These are phyloP conservation scores for Alternaria sp. DNA, from an alignment of 2,329 filamentous ascomycete genomes.

Conservation along the genomic window DNA sequence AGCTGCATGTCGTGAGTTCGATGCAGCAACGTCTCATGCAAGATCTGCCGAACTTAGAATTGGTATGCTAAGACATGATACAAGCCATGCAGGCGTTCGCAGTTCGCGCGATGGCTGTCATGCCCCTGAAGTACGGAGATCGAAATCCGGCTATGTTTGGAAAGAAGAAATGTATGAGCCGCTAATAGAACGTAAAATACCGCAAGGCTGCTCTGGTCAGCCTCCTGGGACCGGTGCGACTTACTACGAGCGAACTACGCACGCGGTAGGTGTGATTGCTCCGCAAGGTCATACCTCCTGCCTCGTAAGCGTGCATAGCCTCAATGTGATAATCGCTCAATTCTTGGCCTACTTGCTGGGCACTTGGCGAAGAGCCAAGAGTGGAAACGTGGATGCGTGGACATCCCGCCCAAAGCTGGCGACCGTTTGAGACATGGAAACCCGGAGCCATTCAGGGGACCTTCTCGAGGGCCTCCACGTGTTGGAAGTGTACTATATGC, in stretches of 20 bases:
- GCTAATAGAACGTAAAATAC: background rate
- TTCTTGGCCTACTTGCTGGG: conserved; percentile 5
- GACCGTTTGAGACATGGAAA: background rate
- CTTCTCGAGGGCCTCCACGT: background rate
- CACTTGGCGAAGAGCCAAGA: conserved; percentile 8
- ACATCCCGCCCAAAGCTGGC: conserved; percentile 2
- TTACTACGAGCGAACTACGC: background rate
- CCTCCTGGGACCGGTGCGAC: background rate
- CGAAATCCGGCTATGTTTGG: background rate
- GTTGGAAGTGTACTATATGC: background rate
- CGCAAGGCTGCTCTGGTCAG: background rate
- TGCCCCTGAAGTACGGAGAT: background rate
- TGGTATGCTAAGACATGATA: background rate
- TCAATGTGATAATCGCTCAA: conserved; percentile 5
- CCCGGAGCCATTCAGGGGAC: background rate
- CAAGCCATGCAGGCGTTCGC: background rate
- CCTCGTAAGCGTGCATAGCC: conserved; percentile 5
- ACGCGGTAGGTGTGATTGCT: background rate
- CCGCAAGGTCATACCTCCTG: background rate
- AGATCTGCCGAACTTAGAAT: background rate
- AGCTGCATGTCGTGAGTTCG: background rate
- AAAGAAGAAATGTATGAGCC: background rate
- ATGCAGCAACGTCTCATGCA: background rate
- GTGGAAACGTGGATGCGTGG: conserved; percentile 6
- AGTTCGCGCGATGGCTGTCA: background rate